Percentiles rank a stretch among this genome's conserved stretches.
Conservation (phyloP, 2,329 filamentous ascomycete species). For the Ophiostoma fasciatum region DNA sequence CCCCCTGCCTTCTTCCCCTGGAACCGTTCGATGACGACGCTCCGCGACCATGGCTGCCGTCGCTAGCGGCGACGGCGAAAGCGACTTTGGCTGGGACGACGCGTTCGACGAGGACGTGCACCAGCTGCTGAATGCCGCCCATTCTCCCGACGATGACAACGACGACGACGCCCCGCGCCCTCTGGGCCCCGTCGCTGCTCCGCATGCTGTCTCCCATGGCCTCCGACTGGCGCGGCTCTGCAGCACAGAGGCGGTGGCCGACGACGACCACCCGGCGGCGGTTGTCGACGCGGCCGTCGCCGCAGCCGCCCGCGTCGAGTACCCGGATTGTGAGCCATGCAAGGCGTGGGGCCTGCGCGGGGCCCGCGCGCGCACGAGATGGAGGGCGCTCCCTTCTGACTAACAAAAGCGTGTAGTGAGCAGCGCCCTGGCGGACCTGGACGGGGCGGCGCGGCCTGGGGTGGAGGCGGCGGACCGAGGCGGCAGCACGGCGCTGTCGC, state of each 20-base stretch:
- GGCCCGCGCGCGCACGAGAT: no score
- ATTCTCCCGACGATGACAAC: neutral
- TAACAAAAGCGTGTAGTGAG: conserved; percentile 53
- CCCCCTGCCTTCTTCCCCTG: neutral
- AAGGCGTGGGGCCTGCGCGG: neutral
- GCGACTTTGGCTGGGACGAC: conserved; percentile 32
- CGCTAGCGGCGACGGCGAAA: conserved; percentile 13
- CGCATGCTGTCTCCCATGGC: no score
- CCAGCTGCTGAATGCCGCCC: conserved; percentile 2
- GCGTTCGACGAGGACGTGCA: conserved; percentile 28
- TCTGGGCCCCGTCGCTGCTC: no score
- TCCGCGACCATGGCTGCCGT: conserved; percentile 3
- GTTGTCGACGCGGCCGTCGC: neutral
- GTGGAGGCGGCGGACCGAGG: no score
- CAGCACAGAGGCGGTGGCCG: neutral
- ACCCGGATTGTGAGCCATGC: conserved; percentile 37
- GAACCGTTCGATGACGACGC: neutral
- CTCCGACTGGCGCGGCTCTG: no score
- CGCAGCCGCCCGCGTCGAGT: conserved; percentile 20
- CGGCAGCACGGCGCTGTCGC: no score
- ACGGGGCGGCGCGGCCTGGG: no score
- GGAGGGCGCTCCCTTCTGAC: conserved; percentile 41
- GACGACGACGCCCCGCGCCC: neutral
- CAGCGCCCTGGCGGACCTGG: no score
- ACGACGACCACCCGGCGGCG: neutral